These are phyloP conservation scores for Plenodomus tracheiphilus DNA, from an alignment of 2,329 filamentous ascomycete genomes.

Conservation along the genomic window DNA sequence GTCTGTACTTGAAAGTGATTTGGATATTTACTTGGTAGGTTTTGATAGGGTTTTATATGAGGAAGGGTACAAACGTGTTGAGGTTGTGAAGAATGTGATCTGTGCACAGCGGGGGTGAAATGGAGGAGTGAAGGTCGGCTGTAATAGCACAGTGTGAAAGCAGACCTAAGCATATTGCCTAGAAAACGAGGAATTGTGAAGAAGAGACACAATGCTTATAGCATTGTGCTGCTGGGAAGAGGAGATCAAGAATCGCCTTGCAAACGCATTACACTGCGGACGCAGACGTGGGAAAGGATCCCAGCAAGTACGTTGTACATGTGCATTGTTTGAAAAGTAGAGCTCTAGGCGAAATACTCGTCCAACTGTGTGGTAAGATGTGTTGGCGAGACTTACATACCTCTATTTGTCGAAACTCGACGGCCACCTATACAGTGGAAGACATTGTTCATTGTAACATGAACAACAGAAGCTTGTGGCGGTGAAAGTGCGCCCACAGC, in stretches of 20 bases:
- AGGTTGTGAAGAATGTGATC: too few relatives aligned
- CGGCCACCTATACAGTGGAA: not conserved
- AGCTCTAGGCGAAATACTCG: not conserved
- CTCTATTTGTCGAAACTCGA: not conserved
- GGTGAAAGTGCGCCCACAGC: not conserved
- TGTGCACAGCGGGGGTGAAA: too few relatives aligned
- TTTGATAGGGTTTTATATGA: not conserved
- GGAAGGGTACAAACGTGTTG: not conserved
- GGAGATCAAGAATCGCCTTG: too few relatives aligned
- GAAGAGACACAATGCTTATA: too few relatives aligned
- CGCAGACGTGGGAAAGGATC: not conserved
- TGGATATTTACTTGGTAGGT: too few relatives aligned
- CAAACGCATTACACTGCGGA: not conserved
- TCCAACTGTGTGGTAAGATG: not conserved
- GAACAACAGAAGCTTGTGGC: not conserved
- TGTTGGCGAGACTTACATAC: not conserved
- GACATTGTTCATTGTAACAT: not conserved
- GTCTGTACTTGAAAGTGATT: too few relatives aligned
- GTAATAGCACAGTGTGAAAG: too few relatives aligned
- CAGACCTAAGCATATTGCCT: too few relatives aligned
- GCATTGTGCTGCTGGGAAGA: too few relatives aligned
- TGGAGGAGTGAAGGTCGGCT: too few relatives aligned
- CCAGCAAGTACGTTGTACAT: not conserved
- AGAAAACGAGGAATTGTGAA: too few relatives aligned
- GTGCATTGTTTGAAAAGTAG: not conserved